Evolutionary conservation across 768 basidiomycete genomes (phyloP).

Genomic region (Lactarius vividus): DNA sequence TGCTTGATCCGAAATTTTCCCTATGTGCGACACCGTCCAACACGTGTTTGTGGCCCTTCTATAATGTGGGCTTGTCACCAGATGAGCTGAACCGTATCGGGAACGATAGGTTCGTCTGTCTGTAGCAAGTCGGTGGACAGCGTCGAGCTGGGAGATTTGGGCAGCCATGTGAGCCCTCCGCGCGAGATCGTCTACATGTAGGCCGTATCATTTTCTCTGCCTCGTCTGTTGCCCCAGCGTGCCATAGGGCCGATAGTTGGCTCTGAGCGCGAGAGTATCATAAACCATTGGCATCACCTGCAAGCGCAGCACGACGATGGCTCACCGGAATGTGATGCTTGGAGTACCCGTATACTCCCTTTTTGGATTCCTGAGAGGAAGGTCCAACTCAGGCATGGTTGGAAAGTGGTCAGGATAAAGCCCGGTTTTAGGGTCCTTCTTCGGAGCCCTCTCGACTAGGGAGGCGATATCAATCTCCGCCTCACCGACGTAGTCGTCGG

Average conservation of each 20-base stretch:
- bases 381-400: slow-evolving; percentile 70
- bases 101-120: too few relatives aligned
- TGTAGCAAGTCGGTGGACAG: too few relatives aligned
- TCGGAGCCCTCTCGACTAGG: slow-evolving; percentile 37
- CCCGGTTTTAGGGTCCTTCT: slow-evolving; percentile 46
- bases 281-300: neutral
- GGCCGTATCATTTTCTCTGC: slow-evolving; percentile 34
- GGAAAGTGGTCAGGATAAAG: slow-evolving; percentile 49
- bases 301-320: neutral
- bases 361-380: slow-evolving; percentile 52
- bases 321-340: slow-evolving; percentile 60
- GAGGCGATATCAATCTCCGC: slow-evolving; percentile 36
- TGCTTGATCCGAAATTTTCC: too few relatives aligned
- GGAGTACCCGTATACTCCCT: slow-evolving; percentile 70
- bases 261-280: slow-evolving; percentile 43
- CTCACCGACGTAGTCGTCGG: too few relatives aligned
- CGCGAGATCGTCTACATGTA: too few relatives aligned
- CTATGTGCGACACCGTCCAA: too few relatives aligned
- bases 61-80: too few relatives aligned
- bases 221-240: slow-evolving; percentile 88
- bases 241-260: slow-evolving; percentile 94
- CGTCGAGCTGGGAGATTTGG: too few relatives aligned
- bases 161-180: too few relatives aligned
- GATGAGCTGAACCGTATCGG: too few relatives aligned
- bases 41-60: too few relatives aligned